Base-by-base conservation (phyloP, 768 basidiomycete genomes). In the Favolaschia claudopus region DNA sequence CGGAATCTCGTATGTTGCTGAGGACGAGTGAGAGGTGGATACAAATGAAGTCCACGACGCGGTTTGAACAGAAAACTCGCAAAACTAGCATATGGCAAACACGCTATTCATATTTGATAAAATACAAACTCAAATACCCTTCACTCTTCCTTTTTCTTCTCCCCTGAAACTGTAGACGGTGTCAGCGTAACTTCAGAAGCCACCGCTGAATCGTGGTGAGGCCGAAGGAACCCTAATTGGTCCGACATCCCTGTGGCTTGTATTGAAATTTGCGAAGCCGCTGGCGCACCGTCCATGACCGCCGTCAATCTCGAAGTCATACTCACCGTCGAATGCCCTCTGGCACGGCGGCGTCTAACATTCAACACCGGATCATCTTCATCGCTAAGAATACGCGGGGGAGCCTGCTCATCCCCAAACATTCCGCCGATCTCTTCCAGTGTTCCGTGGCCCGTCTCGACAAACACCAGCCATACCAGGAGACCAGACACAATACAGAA, bases 401-500 rank as follows among this genome's bases (percentile, higher is more conserved):
- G 38, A 20, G 49, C 46, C 34, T 65, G 58, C 27, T 52, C 65
- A 51, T 83, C 83, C 7, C 79, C 81, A 65, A 83, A 84, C 17
- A 81, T 81, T 46, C 77, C 72, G 1, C 80, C 78, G 22, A 84
- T 77, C 53, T 84, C 78, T 58, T 85, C 83, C 29, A 85, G 75
- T 15, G 82, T 82, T 59, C 68, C 67, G 14, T 68, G 68, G 1
- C 71, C 77, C 5, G 84, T 85, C 68, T 85, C 84, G 22, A 80
- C 82, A 62, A 82, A 85, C 19, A 82, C 42, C 49, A 82, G 70
- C 63, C 70, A 82, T 22, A 84, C 81, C 19, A 83, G 72, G 9
- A 77, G n/a, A 19, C 78, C 73, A 4, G 80, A 82, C 39, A 80
- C 46, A 62, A 77, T 38, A 60, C 81, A 79, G 64, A 78, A 83